Evolutionary conservation across 805 yeast genomes (phyloP).

Genomic region (Wickerhamomyces tratensis): DNA sequence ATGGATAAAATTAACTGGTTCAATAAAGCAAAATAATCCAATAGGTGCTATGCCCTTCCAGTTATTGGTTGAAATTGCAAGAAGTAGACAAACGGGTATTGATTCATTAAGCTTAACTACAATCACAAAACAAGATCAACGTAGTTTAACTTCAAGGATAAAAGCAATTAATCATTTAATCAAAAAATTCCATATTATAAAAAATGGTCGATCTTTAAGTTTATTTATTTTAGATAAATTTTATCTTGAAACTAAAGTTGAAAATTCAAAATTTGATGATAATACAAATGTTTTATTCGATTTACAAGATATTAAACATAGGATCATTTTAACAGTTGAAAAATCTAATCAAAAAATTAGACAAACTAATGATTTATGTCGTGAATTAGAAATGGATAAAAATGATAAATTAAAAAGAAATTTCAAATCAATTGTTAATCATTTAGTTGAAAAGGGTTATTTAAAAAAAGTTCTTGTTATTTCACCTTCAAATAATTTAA

Average conservation of each 20-base stretch:
- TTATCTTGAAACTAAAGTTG: constrained; percentile 14
- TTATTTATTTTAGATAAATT: constrained; percentile 43
- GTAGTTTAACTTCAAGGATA: constrained; percentile 58
- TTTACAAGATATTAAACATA: constrained; percentile 18
- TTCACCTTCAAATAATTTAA: constrained; percentile 33
- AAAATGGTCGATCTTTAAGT: constrained; percentile 43
- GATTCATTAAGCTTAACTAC: constrained; percentile 46
- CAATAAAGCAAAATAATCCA: constrained; percentile 36
- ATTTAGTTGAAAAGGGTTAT: constrained; percentile 33
- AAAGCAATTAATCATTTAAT: constrained; percentile 45
- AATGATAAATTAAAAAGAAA: constrained; percentile 31
- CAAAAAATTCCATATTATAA: constrained; percentile 26
- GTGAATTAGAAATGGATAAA: constrained; percentile 43
- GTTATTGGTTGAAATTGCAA: constrained; percentile 50
- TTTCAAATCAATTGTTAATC: constrained; percentile 37
- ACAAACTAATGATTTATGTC: constrained; percentile 48
- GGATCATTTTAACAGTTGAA: constrained; percentile 39
- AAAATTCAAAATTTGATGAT: constrained; percentile 18
- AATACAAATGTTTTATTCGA: constrained; percentile 16
- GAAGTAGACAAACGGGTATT: constrained; percentile 44
- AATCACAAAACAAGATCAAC: constrained; percentile 56
- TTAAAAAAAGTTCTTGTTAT: constrained; percentile 43
- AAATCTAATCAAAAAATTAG: constrained; percentile 52
- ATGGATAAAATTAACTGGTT: constrained; percentile 50
- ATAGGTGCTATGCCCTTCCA: constrained; percentile 49